Conservation (phyloP, 2,329 filamentous ascomycete genomes). For the Immersiporthe knoxdaviesiana region DNA sequence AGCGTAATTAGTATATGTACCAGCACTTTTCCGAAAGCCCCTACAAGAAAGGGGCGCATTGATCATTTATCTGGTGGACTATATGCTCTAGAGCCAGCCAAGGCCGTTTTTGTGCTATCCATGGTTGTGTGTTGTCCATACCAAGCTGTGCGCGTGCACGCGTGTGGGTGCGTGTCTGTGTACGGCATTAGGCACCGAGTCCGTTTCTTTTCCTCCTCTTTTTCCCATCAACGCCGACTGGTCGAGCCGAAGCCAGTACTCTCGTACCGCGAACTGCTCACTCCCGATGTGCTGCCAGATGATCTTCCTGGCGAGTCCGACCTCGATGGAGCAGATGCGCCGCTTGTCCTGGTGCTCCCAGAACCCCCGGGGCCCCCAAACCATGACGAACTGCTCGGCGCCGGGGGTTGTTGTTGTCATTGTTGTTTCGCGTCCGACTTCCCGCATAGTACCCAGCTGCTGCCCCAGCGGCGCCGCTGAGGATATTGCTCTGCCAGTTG, state of each 20-base stretch:
- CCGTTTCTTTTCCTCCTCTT: no score
- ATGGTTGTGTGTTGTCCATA: not conserved
- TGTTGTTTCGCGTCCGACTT: slow-evolving; percentile 47
- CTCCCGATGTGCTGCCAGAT: slow-evolving; percentile 41
- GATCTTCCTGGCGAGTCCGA: slow-evolving; percentile 37
- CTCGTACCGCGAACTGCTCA: slow-evolving; percentile 54
- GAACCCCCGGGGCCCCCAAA: slow-evolving; percentile 32
- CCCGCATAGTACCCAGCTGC: slow-evolving; percentile 70
- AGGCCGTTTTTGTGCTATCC: not conserved
- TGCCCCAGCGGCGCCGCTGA: slow-evolving; percentile 68
- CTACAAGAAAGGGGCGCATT: not conserved
- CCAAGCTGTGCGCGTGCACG: not conserved
- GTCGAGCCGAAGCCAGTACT: slow-evolving; percentile 77
- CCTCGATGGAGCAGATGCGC: slow-evolving; percentile 40
- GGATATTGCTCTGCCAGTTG: slow-evolving; percentile 73
- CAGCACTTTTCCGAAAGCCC: not conserved
- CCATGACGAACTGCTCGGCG: slow-evolving; percentile 6
- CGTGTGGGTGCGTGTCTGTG: no score
- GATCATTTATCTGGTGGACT: not conserved
- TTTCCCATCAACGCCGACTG: slow-evolving; percentile 51
- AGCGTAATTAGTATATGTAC: not conserved
- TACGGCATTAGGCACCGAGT: not conserved
- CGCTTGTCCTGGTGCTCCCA: slow-evolving; percentile 40
- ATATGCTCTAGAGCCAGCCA: not conserved
- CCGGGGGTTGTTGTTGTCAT: slow-evolving; percentile 31